phyloP scores from a whole-genome alignment of 2,329 filamentous ascomycete genomes.

The Aspergillus sp. region DNA sequence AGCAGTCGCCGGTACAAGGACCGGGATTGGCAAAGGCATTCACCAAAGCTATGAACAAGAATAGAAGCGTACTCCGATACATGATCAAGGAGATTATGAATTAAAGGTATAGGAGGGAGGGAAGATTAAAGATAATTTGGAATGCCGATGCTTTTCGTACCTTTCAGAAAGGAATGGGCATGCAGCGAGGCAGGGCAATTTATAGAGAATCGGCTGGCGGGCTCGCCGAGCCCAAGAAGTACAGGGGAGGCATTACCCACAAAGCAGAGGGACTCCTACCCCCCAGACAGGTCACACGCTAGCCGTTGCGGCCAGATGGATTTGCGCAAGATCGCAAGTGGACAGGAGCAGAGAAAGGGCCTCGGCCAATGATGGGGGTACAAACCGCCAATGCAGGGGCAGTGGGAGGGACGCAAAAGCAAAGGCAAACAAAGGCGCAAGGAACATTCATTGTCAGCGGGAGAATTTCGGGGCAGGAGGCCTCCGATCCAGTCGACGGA shows the following conservation, averaged over 20 bases:
- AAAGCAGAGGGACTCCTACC: no score
- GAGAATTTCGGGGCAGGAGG: neutral
- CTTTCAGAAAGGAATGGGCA: neutral
- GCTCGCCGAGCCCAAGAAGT: neutral
- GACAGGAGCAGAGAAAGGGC: neutral
- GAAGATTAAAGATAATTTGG: neutral
- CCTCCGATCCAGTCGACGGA: neutral
- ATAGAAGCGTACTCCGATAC: slow-evolving; percentile 21
- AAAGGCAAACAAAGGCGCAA: slow-evolving; percentile 1
- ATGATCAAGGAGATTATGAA: slow-evolving; percentile 5
- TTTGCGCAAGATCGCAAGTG: neutral
- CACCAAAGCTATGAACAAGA: slow-evolving; percentile 21
- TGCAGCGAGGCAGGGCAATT: neutral
- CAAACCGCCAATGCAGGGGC: neutral
- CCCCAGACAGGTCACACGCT: neutral
- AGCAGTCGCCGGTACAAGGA: slow-evolving; percentile 31
- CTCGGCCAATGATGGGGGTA: neutral
- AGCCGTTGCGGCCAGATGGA: neutral
- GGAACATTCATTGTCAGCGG: neutral
- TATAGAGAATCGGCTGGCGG: neutral
- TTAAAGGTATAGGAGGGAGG: slow-evolving; percentile 1
- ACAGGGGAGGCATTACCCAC: neutral
- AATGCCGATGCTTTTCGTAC: neutral
- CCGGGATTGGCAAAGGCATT: slow-evolving; percentile 30
- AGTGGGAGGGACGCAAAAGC: neutral